Percentiles rank a stretch among this genome's conserved stretches.
These are phyloP conservation scores for Mucor indicus DNA, from an alignment of 371 early-diverging fungal genomes.

Conservation along the genomic window DNA sequence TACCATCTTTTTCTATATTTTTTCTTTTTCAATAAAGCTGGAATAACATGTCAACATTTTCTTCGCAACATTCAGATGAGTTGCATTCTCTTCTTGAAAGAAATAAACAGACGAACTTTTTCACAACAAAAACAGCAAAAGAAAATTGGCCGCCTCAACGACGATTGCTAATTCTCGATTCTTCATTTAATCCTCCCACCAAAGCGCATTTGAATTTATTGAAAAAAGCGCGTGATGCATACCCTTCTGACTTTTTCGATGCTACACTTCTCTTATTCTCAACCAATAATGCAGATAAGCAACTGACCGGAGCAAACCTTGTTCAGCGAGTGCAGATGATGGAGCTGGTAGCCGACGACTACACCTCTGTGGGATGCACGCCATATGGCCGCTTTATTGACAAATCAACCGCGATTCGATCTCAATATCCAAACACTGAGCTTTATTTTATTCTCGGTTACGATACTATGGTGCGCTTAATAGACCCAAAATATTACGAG, in stretches of 20 bases:
- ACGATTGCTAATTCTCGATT: constrained; percentile 51
- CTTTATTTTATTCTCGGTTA: constrained; percentile 63
- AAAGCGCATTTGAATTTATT: constrained; percentile 54
- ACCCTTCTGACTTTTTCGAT: constrained; percentile 31
- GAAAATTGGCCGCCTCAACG: constrained; percentile 2
- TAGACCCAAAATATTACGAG: constrained; percentile 63
- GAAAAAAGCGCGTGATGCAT: constrained; percentile 16
- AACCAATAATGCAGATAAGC: constrained; percentile 59
- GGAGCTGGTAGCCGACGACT: constrained; percentile 38
- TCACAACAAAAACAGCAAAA: constrained; percentile 1
- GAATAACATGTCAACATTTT: too few species aligned
- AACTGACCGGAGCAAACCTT: constrained; percentile 45
- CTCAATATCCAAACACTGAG: constrained; percentile 15
- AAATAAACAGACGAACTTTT: constrained; percentile 19
- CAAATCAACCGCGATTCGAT: constrained; percentile 43
- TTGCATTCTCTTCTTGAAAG: too few species aligned
- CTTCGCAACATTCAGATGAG: too few species aligned
- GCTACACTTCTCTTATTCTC: constrained; percentile 51
- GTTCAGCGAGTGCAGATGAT: constrained; percentile 54
- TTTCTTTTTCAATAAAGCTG: too few species aligned
- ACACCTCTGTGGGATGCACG: constrained; percentile 49
- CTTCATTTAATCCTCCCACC: constrained; percentile 71
- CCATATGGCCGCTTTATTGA: constrained; percentile 58
- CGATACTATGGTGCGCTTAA: constrained; percentile 58
- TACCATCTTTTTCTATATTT: too few species aligned